phyloP scores from a whole-genome alignment of 805 yeast species.

The Metschnikowia continentalis region DNA sequence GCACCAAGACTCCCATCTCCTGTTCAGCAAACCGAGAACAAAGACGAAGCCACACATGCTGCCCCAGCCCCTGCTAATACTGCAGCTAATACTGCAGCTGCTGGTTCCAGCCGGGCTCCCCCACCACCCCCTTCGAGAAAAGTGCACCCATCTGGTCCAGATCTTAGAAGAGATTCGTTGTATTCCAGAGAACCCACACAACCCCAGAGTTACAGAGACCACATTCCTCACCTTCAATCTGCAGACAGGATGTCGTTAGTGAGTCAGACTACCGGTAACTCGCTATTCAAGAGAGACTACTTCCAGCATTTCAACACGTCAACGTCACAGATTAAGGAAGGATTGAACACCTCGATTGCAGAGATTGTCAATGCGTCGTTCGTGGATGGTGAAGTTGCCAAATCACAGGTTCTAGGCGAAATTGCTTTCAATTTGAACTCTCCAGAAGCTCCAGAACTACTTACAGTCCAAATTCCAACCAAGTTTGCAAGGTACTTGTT shows the following conservation, averaged over 20 bases:
- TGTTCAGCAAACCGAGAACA: not conserved
- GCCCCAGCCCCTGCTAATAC: not conserved
- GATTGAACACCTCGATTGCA: conserved; percentile 79
- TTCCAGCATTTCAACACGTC: conserved; percentile 30
- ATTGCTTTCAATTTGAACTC: conserved; percentile 69
- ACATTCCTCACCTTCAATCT: conserved; percentile 14
- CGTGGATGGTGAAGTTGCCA: conserved; percentile 58
- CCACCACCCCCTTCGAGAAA: conserved; percentile 59
- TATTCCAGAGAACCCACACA: not conserved
- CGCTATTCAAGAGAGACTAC: conserved; percentile 45
- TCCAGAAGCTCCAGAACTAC: conserved; percentile 20
- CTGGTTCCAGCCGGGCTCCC: conserved; percentile 29
- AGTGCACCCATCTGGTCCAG: conserved; percentile 18
- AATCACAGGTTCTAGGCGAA: conserved; percentile 75
- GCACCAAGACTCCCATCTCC: conserved; percentile 3
- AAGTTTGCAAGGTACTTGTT: conserved; percentile 49
- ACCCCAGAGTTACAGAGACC: not conserved
- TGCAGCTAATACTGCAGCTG: not conserved
- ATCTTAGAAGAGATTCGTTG: conserved; percentile 24
- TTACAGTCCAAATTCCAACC: conserved; percentile 38
- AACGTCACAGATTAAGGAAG: conserved; percentile 26
- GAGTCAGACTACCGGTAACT: conserved; percentile 39
- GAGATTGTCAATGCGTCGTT: conserved; percentile 76
- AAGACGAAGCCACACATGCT: not conserved
- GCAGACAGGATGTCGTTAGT: conserved; percentile 19